A percentile compares a stretch with the other conserved stretches of the same genome.
Evolutionary conservation across 2,329 filamentous ascomycete species (phyloP).

Genomic region (Chalaropsis thielavioides): DNA sequence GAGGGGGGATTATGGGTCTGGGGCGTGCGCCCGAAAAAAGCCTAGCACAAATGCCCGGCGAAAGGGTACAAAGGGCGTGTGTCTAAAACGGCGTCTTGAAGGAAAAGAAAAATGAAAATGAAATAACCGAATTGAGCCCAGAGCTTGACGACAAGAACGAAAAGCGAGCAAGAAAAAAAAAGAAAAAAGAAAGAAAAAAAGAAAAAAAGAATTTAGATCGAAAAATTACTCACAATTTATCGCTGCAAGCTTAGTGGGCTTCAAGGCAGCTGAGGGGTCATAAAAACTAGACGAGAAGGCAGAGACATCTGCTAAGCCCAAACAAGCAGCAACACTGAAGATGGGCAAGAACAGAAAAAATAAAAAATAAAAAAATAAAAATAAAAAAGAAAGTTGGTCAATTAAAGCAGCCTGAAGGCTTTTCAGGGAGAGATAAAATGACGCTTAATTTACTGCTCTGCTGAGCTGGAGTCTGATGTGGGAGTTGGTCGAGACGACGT

Average conservation of each 20-base stretch:
- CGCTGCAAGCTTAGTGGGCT: neutral
- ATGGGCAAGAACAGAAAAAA: no score
- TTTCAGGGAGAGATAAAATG: neutral
- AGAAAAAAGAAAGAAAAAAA: neutral
- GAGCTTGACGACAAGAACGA: neutral
- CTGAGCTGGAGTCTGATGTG: neutral
- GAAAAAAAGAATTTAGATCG: no score
- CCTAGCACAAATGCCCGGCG: no score
- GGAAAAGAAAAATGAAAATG: neutral
- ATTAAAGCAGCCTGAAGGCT: neutral
- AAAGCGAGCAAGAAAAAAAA: neutral
- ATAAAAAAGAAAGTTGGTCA: neutral
- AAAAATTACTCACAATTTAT: neutral
- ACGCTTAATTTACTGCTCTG: neutral
- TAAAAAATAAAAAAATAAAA: no score
- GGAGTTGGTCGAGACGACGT: neutral
- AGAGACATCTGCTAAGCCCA: slow-evolving; percentile 10
- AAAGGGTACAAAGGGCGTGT: neutral
- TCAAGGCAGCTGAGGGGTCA: neutral
- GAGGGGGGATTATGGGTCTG: neutral
- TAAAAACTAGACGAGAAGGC: slow-evolving; percentile 13
- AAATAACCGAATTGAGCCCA: neutral
- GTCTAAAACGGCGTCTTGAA: neutral
- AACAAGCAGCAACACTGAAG: neutral
- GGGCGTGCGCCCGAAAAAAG: no score